Base-by-base conservation (phyloP, 495 filamentous ascomycete species). In the Gamarada debralockiae region DNA sequence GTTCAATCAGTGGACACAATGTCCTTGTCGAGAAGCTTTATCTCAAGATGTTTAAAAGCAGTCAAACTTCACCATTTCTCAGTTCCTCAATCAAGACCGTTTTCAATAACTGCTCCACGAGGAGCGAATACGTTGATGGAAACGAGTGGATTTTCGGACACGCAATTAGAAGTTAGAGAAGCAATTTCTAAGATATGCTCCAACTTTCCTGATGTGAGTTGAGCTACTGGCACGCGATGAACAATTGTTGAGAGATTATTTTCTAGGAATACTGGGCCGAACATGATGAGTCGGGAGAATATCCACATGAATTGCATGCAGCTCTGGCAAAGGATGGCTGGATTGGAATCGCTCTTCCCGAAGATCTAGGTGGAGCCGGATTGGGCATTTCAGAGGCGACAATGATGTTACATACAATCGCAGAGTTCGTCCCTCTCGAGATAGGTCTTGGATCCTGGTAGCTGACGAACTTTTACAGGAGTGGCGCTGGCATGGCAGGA, bases 381-480 rank as follows among this genome's bases (percentile, higher is more conserved):
- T 68, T 93, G 36, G 88, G 87, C 62, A 89, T 92, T 44, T 85
- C 83, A 15, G 87, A 91, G 62, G 87, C 88, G 5, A 89, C 86
- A 1, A 87, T 90, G 80, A 89, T 92, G 85, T 77, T 92, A 72
- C 87, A 92, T 56, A 87, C 86, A 17, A 89, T 91, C 52, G 76
- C 85, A 17, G 86, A 89, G 69, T 79, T 62, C 37, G 55, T 41
- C 0, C 29, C n/a, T n/a, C n/a, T n/a, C n/a, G n/a, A n/a, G n/a
- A n/a, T n/a, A n/a, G n/a, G n/a, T n/a, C n/a, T n/a, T n/a, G n/a
- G n/a, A n/a, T n/a, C n/a, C n/a, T n/a, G n/a, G n/a, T n/a, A n/a
- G n/a, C n/a, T n/a, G n/a, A n/a, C n/a, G n/a, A n/a, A n/a, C n/a
- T n/a, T n/a, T n/a, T n/a, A n/a, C n/a, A 72, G 68, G 49, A 81